These are phyloP conservation scores for Solanum paucissectum DNA, from an alignment of 257 asterid species.

Conservation along the genomic window DNA sequence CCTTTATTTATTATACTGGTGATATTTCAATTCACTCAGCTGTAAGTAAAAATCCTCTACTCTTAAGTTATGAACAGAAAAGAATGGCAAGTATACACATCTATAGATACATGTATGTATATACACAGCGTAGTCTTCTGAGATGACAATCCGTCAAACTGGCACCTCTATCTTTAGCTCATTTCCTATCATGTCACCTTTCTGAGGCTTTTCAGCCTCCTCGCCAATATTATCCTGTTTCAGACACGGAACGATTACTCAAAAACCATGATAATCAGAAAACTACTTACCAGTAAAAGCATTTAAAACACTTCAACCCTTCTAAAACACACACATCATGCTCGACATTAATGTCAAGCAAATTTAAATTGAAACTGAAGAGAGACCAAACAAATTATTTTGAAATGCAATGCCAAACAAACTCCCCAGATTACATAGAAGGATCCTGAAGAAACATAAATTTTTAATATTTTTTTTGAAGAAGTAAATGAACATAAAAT, in stretches of 20 bases:
- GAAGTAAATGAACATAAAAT: background rate
- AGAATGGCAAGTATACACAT: constrained; percentile 3
- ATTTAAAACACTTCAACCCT: background rate
- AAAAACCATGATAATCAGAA: background rate
- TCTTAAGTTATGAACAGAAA: constrained; percentile 4
- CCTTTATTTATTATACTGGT: background rate
- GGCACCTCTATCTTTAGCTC: constrained; percentile 10
- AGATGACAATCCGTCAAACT: constrained; percentile 1
- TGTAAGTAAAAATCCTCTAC: background rate
- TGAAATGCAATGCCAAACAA: background rate
- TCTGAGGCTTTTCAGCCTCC: constrained; percentile 28
- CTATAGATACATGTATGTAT: constrained; percentile 32
- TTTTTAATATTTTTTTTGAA: too few relatives aligned
- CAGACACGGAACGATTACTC: background rate
- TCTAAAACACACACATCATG: background rate
- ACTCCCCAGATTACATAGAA: background rate
- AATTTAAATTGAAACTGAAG: background rate
- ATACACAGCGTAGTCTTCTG: constrained; percentile 1
- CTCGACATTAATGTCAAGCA: background rate
- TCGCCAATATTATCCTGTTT: constrained; percentile 29
- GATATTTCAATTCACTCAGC: background rate
- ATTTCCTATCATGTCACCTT: constrained; percentile 18
- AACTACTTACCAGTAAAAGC: background rate
- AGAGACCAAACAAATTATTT: background rate
- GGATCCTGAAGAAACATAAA: background rate